phyloP scores from a whole-genome alignment of 345 rosid species.

The Angophora floribunda region DNA sequence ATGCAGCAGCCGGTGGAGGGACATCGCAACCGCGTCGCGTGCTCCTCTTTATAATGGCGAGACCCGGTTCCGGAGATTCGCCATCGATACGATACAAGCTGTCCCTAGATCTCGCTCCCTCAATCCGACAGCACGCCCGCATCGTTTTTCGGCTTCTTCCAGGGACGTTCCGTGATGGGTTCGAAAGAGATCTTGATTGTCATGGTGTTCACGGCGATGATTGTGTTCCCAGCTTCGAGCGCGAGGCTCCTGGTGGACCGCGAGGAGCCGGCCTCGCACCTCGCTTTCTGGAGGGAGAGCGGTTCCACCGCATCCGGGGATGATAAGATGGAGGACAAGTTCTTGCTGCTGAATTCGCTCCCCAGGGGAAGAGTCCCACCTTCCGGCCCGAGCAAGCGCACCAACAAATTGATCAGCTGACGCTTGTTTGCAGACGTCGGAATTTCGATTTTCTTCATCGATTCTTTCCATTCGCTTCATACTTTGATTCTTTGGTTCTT shows the following conservation, averaged over 20 bases:
- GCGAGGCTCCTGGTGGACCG: neutral
- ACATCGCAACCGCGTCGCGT: neutral
- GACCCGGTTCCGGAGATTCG: neutral
- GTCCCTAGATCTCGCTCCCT: neutral
- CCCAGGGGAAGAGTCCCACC: constrained; percentile 17
- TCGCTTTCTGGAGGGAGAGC: neutral
- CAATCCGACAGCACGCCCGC: neutral
- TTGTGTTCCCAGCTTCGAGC: neutral
- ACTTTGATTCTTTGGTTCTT: neutral
- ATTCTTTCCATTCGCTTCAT: neutral
- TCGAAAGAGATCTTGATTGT: neutral
- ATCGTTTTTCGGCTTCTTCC: neutral
- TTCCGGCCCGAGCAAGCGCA: constrained; percentile 19
- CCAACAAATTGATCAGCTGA: constrained; percentile 5
- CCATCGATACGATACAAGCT: neutral
- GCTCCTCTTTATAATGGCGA: neutral
- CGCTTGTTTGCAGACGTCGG: neutral
- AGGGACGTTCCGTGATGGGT: neutral
- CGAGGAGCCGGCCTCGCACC: neutral
- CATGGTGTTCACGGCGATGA: neutral
- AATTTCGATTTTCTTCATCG: neutral
- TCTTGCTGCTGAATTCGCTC: constrained; percentile 12
- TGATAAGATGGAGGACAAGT: neutral
- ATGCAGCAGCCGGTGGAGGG: neutral
- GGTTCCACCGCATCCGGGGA: neutral